These are phyloP conservation scores for Tremella fuciformis DNA, from an alignment of 768 basidiomycete species.

Conservation along the genomic window DNA sequence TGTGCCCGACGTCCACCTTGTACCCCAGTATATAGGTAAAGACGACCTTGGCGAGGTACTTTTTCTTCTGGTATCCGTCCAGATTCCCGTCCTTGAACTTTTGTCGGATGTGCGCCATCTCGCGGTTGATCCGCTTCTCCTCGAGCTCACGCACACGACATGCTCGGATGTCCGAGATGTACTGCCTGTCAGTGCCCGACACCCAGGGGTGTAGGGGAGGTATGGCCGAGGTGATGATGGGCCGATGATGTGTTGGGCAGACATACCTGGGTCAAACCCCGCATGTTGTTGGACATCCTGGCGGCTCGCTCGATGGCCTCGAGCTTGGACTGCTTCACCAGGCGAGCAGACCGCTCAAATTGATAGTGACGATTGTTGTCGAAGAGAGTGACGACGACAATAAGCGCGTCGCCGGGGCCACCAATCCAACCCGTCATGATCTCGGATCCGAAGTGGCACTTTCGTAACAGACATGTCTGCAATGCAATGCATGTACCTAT, in stretches of 20 bases:
- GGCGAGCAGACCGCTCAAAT: background rate
- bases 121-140: constrained; percentile 98
- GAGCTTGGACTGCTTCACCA: background rate
- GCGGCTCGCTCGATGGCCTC: too few relatives aligned
- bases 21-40: constrained; percentile 99
- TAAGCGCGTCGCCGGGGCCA: too few relatives aligned
- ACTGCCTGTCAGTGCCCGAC: constrained; percentile 56
- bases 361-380: background rate
- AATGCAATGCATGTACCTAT: too few relatives aligned
- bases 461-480: too few relatives aligned
- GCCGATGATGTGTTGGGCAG: background rate
- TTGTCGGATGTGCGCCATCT: constrained; percentile 99
- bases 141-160: constrained; percentile 94
- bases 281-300: constrained; percentile 83
- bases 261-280: constrained; percentile 83
- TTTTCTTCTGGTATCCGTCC: constrained; percentile 57
- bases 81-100: constrained; percentile 76
- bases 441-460: too few relatives aligned
- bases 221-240: constrained; percentile 2
- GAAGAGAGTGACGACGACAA: too few relatives aligned
- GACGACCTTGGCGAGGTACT: constrained; percentile 95
- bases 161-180: constrained; percentile 98
- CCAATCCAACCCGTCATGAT: too few relatives aligned
- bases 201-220: background rate
- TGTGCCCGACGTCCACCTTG: constrained; percentile 97